Conservation (phyloP, 208 protist species). For the Naegleria fowleri region DNA sequence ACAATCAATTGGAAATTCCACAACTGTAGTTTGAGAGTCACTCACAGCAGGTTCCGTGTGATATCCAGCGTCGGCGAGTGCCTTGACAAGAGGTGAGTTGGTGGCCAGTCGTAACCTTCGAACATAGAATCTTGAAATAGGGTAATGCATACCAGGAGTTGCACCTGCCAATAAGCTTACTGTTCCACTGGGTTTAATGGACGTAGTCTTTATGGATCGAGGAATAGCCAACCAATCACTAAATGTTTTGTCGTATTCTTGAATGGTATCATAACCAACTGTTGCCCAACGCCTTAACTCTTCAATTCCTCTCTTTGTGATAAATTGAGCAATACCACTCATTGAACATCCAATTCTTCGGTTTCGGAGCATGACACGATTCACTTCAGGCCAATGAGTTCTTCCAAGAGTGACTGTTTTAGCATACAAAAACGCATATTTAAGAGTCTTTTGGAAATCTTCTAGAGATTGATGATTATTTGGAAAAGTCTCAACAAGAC, state of each 20-base stretch:
- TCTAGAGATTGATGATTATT: constrained; percentile 53
- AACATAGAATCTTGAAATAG: constrained; percentile 58
- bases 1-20: constrained; percentile 60
- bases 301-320: constrained; percentile 43
- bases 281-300: constrained; percentile 50
- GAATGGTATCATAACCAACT: constrained; percentile 51
- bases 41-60: constrained; percentile 45
- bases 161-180: constrained; percentile 67
- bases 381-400: constrained; percentile 64
- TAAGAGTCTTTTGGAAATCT: constrained; percentile 58
- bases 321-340: constrained; percentile 65
- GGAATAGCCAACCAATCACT: constrained; percentile 55
- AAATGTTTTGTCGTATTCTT: constrained; percentile 49
- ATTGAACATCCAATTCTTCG: constrained; percentile 66
- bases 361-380: constrained; percentile 60
- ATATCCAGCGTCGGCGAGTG: constrained; percentile 48
- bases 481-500: constrained; percentile 76
- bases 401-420: constrained; percentile 54
- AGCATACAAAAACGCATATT: constrained; percentile 63
- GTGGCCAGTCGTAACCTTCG: constrained; percentile 47
- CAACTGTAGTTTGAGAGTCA: constrained; percentile 45
- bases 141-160: constrained; percentile 71
- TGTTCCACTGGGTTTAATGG: constrained; percentile 67
- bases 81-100: constrained; percentile 40
- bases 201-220: constrained; percentile 66